Conservation (phyloP, 1,139 yeast genomes). For the Lodderomyces metapsilosis region DNA sequence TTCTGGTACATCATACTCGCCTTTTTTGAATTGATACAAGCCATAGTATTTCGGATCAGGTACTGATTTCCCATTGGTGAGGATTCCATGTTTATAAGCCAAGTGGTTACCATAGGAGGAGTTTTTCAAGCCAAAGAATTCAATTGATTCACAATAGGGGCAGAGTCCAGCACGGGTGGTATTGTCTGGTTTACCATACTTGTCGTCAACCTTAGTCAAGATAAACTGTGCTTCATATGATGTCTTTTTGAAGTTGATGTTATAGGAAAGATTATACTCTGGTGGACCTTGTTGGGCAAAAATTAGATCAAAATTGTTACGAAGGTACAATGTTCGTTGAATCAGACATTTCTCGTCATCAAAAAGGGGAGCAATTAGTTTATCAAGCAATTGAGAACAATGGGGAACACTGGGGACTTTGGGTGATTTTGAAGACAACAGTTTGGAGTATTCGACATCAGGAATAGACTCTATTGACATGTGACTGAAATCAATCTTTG, state of each 20-base stretch:
- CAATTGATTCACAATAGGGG: conserved; percentile 30
- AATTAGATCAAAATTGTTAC: conserved; percentile 9
- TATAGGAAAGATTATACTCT: conserved; percentile 10
- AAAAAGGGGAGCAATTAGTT: conserved; percentile 13
- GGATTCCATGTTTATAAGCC: conserved; percentile 36
- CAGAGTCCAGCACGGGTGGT: conserved; percentile 28
- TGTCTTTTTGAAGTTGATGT: conserved; percentile 15
- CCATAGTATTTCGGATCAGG: conserved; percentile 19
- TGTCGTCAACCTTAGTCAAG: conserved; percentile 12
- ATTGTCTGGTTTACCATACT: conserved; percentile 14
- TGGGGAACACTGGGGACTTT: conserved; percentile 11
- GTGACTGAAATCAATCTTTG: conserved; percentile 10
- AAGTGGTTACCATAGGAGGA: conserved; percentile 34
- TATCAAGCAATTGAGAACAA: conserved; percentile 11
- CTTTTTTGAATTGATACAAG: conserved; percentile 14
- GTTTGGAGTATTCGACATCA: conserved; percentile 11
- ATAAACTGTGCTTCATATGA: conserved; percentile 16
- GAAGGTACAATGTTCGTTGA: conserved; percentile 12
- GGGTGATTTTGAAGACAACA: conserved; percentile 7
- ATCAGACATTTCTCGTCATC: conserved; percentile 11
- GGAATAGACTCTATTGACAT: conserved; percentile 11
- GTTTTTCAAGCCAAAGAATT: conserved; percentile 33
- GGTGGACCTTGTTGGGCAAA: conserved; percentile 1
- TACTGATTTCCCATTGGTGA: conserved; percentile 27
- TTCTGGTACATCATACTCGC: conserved; percentile 16